These are phyloP conservation scores for Trapa bicornis DNA, from an alignment of 345 rosid species.

Conservation along the genomic window DNA sequence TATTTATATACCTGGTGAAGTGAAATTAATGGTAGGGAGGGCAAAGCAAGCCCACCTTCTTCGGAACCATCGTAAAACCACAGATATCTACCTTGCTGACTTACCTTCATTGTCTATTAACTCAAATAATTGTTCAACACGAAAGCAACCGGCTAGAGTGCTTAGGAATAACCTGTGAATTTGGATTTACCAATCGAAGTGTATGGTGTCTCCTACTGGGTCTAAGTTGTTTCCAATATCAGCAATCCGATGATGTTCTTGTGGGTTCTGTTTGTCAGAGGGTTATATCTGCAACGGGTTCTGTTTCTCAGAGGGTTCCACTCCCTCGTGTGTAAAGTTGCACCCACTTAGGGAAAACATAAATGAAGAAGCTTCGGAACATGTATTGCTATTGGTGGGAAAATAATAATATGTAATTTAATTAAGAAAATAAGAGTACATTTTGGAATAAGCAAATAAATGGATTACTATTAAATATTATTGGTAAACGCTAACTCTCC, in stretches of 20 bases:
- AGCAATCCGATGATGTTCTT: not conserved
- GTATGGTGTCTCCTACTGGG: not conserved
- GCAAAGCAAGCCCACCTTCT: not conserved
- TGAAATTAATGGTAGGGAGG: not conserved
- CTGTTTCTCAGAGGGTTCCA: no score
- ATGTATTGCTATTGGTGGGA: no score
- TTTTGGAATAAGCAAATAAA: no score
- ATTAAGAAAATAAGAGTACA: no score
- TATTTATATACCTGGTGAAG: not conserved
- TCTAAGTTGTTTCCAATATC: not conserved
- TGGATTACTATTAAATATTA: no score
- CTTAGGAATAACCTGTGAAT: conserved; percentile 2
- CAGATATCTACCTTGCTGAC: conserved; percentile 1
- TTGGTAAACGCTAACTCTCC: no score
- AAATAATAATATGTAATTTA: no score
- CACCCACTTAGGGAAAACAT: no score
- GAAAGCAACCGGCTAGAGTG: not conserved
- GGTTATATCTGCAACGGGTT: no score
- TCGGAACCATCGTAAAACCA: not conserved
- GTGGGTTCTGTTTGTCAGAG: not conserved
- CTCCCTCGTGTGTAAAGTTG: no score
- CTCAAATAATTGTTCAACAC: not conserved
- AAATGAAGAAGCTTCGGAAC: no score
- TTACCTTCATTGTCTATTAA: not conserved
- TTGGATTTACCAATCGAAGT: conserved; percentile 1